Percentiles rank a stretch among this genome's conserved stretches.
Conservation (phyloP, 192 early-diverging fungal genomes). For the Blastocladiella britannica region DNA sequence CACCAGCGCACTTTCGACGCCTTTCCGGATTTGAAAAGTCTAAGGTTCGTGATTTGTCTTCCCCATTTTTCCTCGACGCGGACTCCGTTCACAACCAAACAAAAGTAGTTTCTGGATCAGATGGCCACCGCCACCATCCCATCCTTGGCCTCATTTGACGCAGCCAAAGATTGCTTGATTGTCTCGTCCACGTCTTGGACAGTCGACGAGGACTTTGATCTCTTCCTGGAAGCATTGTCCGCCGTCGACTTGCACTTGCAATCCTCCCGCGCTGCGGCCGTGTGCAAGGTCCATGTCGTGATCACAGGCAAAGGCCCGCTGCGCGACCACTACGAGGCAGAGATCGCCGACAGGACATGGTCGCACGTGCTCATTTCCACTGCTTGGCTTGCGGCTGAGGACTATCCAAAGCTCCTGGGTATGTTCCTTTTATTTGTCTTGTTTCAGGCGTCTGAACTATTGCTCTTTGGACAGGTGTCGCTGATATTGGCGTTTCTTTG, state of each 20-base stretch:
- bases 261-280: too few species aligned
- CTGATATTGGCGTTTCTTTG: slow-evolving; percentile 79
- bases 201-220: slow-evolving; percentile 80
- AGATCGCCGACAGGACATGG: slow-evolving; percentile 30
- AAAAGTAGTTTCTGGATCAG: too few species aligned
- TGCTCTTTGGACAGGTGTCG: slow-evolving; percentile 33
- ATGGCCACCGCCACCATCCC: too few species aligned
- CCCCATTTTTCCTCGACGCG: too few species aligned
- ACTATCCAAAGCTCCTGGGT: slow-evolving; percentile 74
- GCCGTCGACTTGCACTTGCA: neutral
- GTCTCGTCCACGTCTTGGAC: slow-evolving; percentile 89
- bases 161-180: slow-evolving; percentile 23
- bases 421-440: slow-evolving; percentile 2
- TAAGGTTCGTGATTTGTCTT: too few species aligned
- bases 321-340: slow-evolving; percentile 42
- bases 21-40: too few species aligned
- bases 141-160: slow-evolving; percentile 4
- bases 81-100: too few species aligned
- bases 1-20: slow-evolving; percentile 54
- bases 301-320: slow-evolving; percentile 86
- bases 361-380: slow-evolving; percentile 43
- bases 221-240: slow-evolving; percentile 41
- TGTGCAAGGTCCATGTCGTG: slow-evolving; percentile 58
- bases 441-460: neutral
- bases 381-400: slow-evolving; percentile 53